Evolutionary conservation across 2,329 filamentous ascomycete species (phyloP).

Genomic region (Rhexocercosporidium sp.): DNA sequence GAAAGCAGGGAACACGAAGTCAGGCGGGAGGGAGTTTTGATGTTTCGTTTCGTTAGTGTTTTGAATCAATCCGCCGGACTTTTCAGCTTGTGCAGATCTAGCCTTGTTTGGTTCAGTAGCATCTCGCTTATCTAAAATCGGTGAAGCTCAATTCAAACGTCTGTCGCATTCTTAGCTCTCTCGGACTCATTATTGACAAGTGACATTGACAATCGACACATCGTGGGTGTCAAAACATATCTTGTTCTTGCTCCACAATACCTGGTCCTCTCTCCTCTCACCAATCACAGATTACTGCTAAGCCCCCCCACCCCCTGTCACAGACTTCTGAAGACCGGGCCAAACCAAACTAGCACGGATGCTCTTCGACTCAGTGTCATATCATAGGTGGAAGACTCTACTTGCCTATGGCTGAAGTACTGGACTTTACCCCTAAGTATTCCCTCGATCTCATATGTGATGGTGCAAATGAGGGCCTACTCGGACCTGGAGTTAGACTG

Average conservation of each 20-base stretch:
- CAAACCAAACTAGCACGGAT: background rate
- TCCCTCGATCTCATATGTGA: background rate
- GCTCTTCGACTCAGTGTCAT: background rate
- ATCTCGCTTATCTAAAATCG: constrained; percentile 1
- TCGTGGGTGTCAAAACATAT: background rate
- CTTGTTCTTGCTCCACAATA: background rate
- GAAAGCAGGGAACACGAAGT: background rate
- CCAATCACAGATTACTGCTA: background rate
- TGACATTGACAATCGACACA: constrained; percentile 8
- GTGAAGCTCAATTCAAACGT: constrained; percentile 3
- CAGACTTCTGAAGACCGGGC: background rate
- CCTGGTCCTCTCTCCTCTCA: background rate
- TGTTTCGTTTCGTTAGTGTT: constrained; percentile 11
- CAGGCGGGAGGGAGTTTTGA: background rate
- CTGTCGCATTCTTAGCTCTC: background rate
- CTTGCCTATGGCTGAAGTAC: background rate
- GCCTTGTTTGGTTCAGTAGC: background rate
- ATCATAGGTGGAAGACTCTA: too few relatives aligned
- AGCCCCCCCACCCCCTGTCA: background rate
- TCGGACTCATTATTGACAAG: background rate
- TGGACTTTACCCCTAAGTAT: background rate
- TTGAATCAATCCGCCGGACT: background rate
- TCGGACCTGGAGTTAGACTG: background rate
- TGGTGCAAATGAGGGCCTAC: background rate
- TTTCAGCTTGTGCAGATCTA: background rate